Conservation (phyloP, 106 monocot genomes). For the Cymbidium sinense region DNA sequence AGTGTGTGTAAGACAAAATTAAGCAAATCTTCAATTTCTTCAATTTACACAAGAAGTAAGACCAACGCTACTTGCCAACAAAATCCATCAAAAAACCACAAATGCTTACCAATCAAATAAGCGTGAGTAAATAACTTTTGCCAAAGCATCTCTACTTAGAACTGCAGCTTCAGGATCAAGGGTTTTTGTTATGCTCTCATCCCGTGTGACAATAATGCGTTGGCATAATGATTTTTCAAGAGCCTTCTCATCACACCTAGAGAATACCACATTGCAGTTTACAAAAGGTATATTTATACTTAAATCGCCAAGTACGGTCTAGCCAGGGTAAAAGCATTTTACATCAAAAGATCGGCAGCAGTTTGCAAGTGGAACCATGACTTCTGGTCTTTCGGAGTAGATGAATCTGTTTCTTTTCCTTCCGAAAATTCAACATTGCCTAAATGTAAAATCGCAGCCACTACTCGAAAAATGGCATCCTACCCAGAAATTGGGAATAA, state of each 20-base stretch:
- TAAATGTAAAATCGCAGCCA: slow-evolving; percentile 58
- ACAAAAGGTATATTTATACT: not conserved
- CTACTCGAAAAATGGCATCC: slow-evolving; percentile 54
- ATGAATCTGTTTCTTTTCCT: slow-evolving; percentile 43
- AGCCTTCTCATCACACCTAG: slow-evolving; percentile 46
- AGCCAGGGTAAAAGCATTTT: not conserved
- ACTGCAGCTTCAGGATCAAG: slow-evolving; percentile 39
- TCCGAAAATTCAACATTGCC: slow-evolving; percentile 55
- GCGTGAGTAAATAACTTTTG: slow-evolving; percentile 48
- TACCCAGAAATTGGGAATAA: slow-evolving; percentile 9
- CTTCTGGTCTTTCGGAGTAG: slow-evolving; percentile 48
- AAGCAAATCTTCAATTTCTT: not conserved
- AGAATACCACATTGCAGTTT: not conserved
- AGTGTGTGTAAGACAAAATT: not conserved
- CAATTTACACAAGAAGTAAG: not conserved
- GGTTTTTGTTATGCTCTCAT: slow-evolving; percentile 44
- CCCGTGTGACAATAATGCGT: slow-evolving; percentile 49
- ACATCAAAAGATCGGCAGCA: slow-evolving; percentile 63
- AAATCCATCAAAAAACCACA: not conserved
- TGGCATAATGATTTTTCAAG: slow-evolving; percentile 55
- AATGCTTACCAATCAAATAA: slow-evolving; percentile 54
- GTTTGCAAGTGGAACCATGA: slow-evolving; percentile 45
- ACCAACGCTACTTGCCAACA: not conserved
- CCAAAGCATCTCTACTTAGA: slow-evolving; percentile 49
- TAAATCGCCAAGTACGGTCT: not conserved